Conservation (phyloP, 495 filamentous ascomycete species). For the Penicillium malachiteum region DNA sequence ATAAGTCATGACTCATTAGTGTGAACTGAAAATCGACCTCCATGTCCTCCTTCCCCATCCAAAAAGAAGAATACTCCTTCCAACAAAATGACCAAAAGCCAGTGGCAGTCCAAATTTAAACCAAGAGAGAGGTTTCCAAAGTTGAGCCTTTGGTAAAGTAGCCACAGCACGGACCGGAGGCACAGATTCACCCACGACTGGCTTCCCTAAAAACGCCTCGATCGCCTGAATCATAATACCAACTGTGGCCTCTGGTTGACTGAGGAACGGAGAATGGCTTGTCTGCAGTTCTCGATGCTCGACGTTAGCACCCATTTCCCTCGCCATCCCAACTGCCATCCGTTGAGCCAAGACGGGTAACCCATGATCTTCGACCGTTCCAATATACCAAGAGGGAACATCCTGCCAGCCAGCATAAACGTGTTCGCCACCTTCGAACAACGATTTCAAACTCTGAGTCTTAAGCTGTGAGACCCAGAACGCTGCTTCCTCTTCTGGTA, state of each 20-base stretch:
- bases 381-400: slow-evolving; percentile 33
- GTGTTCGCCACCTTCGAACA: slow-evolving; percentile 33
- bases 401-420: slow-evolving; percentile 34
- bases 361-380: slow-evolving; percentile 30
- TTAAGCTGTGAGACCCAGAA: slow-evolving; percentile 27
- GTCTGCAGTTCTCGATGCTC: slow-evolving; percentile 32
- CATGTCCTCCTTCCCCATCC: slow-evolving; percentile 14
- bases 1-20: background rate
- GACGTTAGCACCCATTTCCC: slow-evolving; percentile 26
- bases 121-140: slow-evolving; percentile 20
- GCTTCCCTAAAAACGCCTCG: slow-evolving; percentile 18
- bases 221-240: slow-evolving; percentile 27
- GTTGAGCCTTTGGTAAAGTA: background rate
- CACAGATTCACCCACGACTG: background rate
- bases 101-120: slow-evolving; percentile 26
- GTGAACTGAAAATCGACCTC: slow-evolving; percentile 3
- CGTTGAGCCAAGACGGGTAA: slow-evolving; percentile 36
- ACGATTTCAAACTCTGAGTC: slow-evolving; percentile 29
- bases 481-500: slow-evolving; percentile 25
- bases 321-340: slow-evolving; percentile 27
- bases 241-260: slow-evolving; percentile 27
- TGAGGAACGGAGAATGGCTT: slow-evolving; percentile 38
- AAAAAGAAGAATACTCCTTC: slow-evolving; percentile 12
- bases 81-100: slow-evolving; percentile 17
- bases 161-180: background rate